Base-by-base conservation (phyloP, 2,329 filamentous ascomycete genomes). In the Botrytis medusae region DNA sequence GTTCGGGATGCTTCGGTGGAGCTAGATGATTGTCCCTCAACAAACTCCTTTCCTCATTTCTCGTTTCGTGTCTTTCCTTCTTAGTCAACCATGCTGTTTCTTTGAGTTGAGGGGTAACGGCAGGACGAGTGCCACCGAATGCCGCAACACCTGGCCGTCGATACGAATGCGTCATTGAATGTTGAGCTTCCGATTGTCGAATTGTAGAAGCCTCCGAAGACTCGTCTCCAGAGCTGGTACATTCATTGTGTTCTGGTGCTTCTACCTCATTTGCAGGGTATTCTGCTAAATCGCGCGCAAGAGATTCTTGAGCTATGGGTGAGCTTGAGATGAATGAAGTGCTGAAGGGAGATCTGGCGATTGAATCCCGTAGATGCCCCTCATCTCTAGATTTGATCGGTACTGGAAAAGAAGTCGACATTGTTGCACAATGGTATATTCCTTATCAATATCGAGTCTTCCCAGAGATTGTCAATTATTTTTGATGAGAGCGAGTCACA, bases 121-220 rank as follows among this genome's bases (percentile, higher is more conserved):
- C 88, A 5, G 92, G 91, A 71, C 93, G 87, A 1, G 90, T 87
- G 37, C 91, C 91, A 20, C 91, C 92, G 74, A 89, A 93, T 44
- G 91, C 90, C 61, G 96, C 90, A 79, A 91, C 92, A 77, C 90
- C 92, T 1, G 94, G 93, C 63, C 94, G 88, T 72, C 92, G 89
- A 83, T 96, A 97, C 46, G 88, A 88, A 51, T 88, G 87, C 29
- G 86, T 85, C 83, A 92, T 86, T 25, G 88, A 87, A 74, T 84
- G 82, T 75, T 84, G 76, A 12, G 73, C 81, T 25, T 71, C 68
- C 25, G 80, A 78, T 48, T 81, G 81, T 42, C 79, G 81, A 51
- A 80, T 70, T 76, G 72, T 84, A 74, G 75, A 82, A 72, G 77
- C 81, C 80, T 76, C 81, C 29, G 72, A 73, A n/a, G 72, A 73